Percentiles rank a stretch among this genome's conserved stretches.
phyloP scores from a whole-genome alignment of 2,329 filamentous ascomycete genomes.

The Exophiala phaeomuriformis region DNA sequence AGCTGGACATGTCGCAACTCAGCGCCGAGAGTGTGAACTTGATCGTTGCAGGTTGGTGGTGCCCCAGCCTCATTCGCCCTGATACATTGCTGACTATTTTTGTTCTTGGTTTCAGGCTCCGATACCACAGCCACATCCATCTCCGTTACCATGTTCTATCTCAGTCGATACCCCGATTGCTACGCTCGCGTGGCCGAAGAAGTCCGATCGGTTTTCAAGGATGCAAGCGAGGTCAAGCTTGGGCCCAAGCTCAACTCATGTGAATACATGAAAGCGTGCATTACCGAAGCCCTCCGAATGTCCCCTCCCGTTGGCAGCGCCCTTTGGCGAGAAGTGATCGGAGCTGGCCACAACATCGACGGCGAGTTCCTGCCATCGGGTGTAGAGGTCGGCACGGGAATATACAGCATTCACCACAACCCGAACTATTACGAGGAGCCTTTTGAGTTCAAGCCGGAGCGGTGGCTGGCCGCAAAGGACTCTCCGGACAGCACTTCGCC shows the following conservation, averaged over 20 bases:
- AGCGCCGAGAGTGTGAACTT: too few species aligned
- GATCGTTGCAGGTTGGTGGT: too few species aligned
- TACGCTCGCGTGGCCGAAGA: conserved; percentile 30
- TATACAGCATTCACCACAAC: conserved; percentile 33
- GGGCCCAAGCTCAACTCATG: conserved; percentile 33
- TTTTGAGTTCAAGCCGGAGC: conserved; percentile 17
- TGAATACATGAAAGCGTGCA: conserved; percentile 37
- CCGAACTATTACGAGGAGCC: conserved; percentile 29
- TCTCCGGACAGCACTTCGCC: conserved; percentile 45
- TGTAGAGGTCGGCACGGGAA: conserved; percentile 29
- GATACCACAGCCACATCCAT: conserved; percentile 28
- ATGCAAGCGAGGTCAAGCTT: conserved; percentile 34
- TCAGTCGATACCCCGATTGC: conserved; percentile 31
- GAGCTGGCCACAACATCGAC: conserved; percentile 30
- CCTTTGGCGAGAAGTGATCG: conserved; percentile 30
- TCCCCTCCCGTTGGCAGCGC: conserved; percentile 28
- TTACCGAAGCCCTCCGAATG: conserved; percentile 39
- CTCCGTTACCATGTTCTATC: conserved; percentile 35
- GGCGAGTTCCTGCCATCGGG: conserved; percentile 31
- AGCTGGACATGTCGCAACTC: too few species aligned
- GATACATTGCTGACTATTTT: too few species aligned
- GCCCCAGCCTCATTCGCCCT: too few species aligned
- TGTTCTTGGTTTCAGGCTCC: too few species aligned
- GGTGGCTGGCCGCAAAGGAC: conserved; percentile 32
- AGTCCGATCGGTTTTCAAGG: conserved; percentile 31